Percentiles rank a stretch among this genome's conserved stretches.
phyloP scores from a whole-genome alignment of 495 filamentous ascomycete genomes.

The Trichoderma orchidacearum region DNA sequence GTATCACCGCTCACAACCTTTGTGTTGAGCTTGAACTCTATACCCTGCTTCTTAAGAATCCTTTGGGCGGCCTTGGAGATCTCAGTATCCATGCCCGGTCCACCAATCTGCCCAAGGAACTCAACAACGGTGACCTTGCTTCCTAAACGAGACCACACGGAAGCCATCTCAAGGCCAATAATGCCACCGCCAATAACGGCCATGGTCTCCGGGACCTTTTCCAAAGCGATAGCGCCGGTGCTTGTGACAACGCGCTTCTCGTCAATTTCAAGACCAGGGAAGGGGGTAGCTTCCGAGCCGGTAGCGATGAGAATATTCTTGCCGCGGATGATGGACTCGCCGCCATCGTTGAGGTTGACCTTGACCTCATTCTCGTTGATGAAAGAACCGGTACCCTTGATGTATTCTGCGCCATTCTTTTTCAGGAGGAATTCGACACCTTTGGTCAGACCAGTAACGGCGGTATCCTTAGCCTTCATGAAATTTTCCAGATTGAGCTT shows the following conservation, averaged over 20 bases:
- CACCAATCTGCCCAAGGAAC: slow-evolving; percentile 91
- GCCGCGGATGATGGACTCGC: slow-evolving; percentile 64
- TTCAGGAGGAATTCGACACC: slow-evolving; percentile 96
- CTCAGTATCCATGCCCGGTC: slow-evolving; percentile 93
- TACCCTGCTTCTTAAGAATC: slow-evolving; percentile 89
- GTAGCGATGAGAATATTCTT: slow-evolving; percentile 99
- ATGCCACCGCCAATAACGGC: slow-evolving; percentile 96
- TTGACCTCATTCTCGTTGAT: slow-evolving; percentile 82
- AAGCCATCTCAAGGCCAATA: slow-evolving; percentile 98
- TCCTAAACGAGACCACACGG: slow-evolving; percentile 90
- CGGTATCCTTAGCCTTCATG: slow-evolving; percentile 96
- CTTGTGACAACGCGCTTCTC: slow-evolving; percentile 95
- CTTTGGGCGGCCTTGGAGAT: slow-evolving; percentile 87
- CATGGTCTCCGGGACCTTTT: slow-evolving; percentile 93
- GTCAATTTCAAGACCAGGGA: slow-evolving; percentile 90
- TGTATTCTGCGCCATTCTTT: slow-evolving; percentile 96
- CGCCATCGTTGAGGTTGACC: slow-evolving; percentile 79
- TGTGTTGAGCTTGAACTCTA: slow-evolving; percentile 95
- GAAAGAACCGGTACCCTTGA: slow-evolving; percentile 84
- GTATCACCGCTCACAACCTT: slow-evolving; percentile 84
- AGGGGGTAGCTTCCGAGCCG: slow-evolving; percentile 85
- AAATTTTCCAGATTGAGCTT: slow-evolving; percentile 88
- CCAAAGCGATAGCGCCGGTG: slow-evolving; percentile 81
- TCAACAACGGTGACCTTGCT: slow-evolving; percentile 94
- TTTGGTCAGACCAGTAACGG: slow-evolving; percentile 83